phyloP scores from a whole-genome alignment of 2,329 filamentous ascomycete species.

The Thielaviopsis ethacetica region DNA sequence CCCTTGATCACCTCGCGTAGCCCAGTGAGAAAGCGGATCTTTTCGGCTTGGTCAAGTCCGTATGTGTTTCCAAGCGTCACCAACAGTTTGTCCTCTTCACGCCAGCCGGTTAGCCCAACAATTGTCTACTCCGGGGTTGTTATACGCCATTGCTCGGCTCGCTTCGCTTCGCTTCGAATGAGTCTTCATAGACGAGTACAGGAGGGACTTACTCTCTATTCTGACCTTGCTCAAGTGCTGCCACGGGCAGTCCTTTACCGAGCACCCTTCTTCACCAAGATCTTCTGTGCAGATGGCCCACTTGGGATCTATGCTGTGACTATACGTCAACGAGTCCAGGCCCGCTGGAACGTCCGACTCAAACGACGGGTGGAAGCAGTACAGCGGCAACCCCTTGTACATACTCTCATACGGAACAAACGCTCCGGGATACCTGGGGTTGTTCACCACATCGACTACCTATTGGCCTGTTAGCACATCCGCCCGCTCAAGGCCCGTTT shows the following conservation, averaged over 20 bases:
- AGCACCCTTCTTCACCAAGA: conserved; percentile 51
- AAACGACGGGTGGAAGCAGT: conserved; percentile 75
- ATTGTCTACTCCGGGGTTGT: background rate
- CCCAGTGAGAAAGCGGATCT: conserved; percentile 44
- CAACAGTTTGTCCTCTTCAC: conserved; percentile 54
- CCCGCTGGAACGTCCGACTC: conserved; percentile 53
- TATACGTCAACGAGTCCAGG: conserved; percentile 82
- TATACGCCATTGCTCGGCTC: background rate
- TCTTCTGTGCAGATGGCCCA: conserved; percentile 65
- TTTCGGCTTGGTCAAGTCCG: conserved; percentile 44
- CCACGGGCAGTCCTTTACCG: conserved; percentile 53
- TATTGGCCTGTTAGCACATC: background rate
- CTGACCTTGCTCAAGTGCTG: conserved; percentile 67
- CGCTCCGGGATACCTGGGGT: conserved; percentile 7
- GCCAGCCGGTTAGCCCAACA: background rate
- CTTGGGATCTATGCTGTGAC: conserved; percentile 68
- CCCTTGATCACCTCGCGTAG: conserved; percentile 44
- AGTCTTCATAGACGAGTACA: background rate
- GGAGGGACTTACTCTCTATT: conserved; percentile 52
- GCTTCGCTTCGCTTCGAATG: background rate
- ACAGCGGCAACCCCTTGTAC: conserved; percentile 67
- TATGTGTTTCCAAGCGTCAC: conserved; percentile 53
- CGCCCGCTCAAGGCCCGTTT: background rate
- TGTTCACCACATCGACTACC: conserved; percentile 5
- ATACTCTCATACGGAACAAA: conserved; percentile 63